phyloP scores from a whole-genome alignment of 2,329 filamentous ascomycete genomes.

The Diaporthe australafricana region DNA sequence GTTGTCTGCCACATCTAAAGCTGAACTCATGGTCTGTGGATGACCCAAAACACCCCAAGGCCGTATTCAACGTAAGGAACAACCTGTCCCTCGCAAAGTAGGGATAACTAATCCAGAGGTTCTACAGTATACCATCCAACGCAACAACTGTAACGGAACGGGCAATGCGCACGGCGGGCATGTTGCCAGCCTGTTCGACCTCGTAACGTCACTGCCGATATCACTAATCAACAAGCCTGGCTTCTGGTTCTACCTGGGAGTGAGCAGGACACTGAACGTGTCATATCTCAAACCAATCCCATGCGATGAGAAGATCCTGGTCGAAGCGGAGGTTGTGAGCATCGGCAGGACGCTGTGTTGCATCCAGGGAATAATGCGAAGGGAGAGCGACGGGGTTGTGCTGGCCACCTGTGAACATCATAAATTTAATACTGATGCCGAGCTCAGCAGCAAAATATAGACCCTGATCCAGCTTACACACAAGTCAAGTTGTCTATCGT shows the following conservation, averaged over 20 bases:
- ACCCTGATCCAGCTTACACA: background rate
- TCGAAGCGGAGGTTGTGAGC: constrained; percentile 70
- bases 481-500: background rate
- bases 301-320: constrained; percentile 59
- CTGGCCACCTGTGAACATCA: constrained; percentile 72
- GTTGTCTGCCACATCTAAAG: constrained; percentile 21
- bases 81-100: constrained; percentile 1
- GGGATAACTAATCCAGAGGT: constrained; percentile 39
- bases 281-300: constrained; percentile 75
- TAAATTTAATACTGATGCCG: constrained; percentile 70
- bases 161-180: constrained; percentile 72
- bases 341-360: constrained; percentile 65
- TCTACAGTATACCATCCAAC: constrained; percentile 58
- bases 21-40: constrained; percentile 35
- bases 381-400: constrained; percentile 63
- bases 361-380: constrained; percentile 65
- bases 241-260: constrained; percentile 71
- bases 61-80: constrained; percentile 15
- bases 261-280: constrained; percentile 73
- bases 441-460: constrained; percentile 29
- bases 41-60: constrained; percentile 33
- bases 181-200: constrained; percentile 75
- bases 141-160: constrained; percentile 63
- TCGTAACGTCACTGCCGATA: constrained; percentile 70
- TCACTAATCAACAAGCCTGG: constrained; percentile 67